Base-by-base conservation (phyloP, 352 stramenopile species). In the Phytophthora capsici region DNA sequence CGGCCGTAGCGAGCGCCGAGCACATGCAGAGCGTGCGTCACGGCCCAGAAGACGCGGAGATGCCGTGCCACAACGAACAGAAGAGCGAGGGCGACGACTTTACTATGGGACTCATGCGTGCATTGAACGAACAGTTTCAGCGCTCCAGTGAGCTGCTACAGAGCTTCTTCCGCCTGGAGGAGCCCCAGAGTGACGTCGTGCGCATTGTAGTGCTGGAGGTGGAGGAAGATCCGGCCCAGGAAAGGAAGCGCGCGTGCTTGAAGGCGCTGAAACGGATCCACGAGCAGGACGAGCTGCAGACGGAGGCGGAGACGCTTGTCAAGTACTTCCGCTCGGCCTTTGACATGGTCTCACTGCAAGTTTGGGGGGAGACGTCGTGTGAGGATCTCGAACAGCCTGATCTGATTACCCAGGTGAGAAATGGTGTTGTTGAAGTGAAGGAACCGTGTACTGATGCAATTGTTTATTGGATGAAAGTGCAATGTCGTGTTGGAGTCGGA, bases 321-420 rank as follows among this genome's bases (percentile, higher is more conserved):
- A 58, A 62, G 44, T 69, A 79, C 16, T 73, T 88, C 34, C 70
- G 71, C 46, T 61, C 78, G 23, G 73, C 75, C 14, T 60, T 87
- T 23, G 64, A 76, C n/a, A 32, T 72, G 22, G 62, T 88, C 22
- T 75, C 78, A 44, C 32, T 86, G 9, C 63, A 78, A 16, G 68
- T 79, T n/a, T 60, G 72, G 50, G 71, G 81, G 23, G 69, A 78
- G 45, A 63, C 76, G 32, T 85, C 71, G 32, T 92, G 84, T 22
- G 71, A 89, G 0, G 78, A 85, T 41, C 68, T 90, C 5, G 59
- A 61, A 10, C 53, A 62, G 9, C 14, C 47, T 2, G 59, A 60
- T 19, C 48, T 89, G 1, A 45, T 75, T 5, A 52, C 69, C 8
- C 75, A 89, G 67, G 70, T 78, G 19, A 16, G 47, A n/a, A 32